A percentile compares a stretch with the other conserved stretches of the same genome.
Conservation (phyloP, 2,329 filamentous ascomycete species). For the Cercospora brassicicola region DNA sequence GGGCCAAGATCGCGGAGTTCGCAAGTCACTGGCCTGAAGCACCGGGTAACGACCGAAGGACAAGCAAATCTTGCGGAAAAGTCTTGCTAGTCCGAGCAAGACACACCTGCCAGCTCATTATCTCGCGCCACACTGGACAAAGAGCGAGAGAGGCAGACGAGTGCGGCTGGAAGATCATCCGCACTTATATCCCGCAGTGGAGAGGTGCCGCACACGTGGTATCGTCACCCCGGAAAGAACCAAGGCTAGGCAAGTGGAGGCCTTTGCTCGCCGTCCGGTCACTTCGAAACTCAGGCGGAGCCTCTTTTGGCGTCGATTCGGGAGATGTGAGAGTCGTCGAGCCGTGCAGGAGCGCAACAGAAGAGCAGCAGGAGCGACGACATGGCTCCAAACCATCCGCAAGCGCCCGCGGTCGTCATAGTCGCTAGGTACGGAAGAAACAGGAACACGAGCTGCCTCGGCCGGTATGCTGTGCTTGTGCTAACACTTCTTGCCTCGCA, state of each 20-base stretch:
- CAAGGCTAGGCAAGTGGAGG: constrained; percentile 4
- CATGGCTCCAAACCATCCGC: constrained; percentile 26
- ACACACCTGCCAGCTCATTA: background rate
- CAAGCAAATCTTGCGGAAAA: constrained; percentile 1
- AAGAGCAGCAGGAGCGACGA: background rate
- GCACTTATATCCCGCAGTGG: background rate
- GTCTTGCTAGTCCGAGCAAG: background rate
- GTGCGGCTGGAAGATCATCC: constrained; percentile 5
- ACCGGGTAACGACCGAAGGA: constrained; percentile 2
- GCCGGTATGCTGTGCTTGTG: constrained; percentile 11
- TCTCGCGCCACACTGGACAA: background rate
- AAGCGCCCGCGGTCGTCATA: constrained; percentile 51
- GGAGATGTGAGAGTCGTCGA: constrained; percentile 1
- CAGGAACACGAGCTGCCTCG: constrained; percentile 15
- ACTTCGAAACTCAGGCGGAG: background rate
- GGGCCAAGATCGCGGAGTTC: constrained; percentile 2
- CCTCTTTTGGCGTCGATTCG: background rate
- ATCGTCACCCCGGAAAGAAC: background rate
- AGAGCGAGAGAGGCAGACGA: background rate
- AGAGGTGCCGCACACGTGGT: background rate
- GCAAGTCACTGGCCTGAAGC: constrained; percentile 2
- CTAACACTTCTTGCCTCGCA: constrained; percentile 34
- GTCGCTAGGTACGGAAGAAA: constrained; percentile 47
- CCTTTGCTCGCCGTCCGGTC: background rate
- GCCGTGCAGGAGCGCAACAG: background rate